Percentiles rank a stretch among this genome's conserved stretches.
These are phyloP conservation scores for Dichomitus squalens DNA, from an alignment of 1,284 basidiomycete genomes.

Conservation along the genomic window DNA sequence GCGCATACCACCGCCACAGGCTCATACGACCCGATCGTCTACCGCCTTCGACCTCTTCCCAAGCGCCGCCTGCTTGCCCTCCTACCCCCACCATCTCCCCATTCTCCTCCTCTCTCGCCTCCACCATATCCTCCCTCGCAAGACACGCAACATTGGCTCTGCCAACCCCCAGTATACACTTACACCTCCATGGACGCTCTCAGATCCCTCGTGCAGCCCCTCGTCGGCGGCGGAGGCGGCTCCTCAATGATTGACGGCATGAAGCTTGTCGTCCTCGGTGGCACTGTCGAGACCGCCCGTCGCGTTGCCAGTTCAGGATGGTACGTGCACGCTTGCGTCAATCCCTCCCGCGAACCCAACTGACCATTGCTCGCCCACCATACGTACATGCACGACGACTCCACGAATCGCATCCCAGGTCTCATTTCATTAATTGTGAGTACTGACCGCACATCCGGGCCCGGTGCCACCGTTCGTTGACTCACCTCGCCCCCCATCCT, in stretches of 20 bases:
- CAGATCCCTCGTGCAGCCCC: conserved; percentile 79
- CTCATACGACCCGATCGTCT: conserved; percentile 19
- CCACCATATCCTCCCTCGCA: conserved; percentile 29
- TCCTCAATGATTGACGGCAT: conserved; percentile 81
- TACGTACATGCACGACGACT: conserved; percentile 13
- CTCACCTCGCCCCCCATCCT: conserved; percentile 16
- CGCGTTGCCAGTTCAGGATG: conserved; percentile 79
- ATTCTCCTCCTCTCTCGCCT: conserved; percentile 16
- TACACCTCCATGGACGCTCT: conserved; percentile 66
- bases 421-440: conserved; percentile 81
- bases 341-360: background rate
- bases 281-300: conserved; percentile 82
- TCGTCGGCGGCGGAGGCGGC: conserved; percentile 71
- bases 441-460: conserved; percentile 18
- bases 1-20: conserved; percentile 19
- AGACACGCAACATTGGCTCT: conserved; percentile 32
- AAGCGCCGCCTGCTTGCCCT: conserved; percentile 23
- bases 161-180: conserved; percentile 20
- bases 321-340: conserved; percentile 36
- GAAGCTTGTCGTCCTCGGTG: conserved; percentile 84
- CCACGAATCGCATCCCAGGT: conserved; percentile 44
- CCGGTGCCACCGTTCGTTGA: conserved; percentile 16
- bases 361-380: conserved; percentile 12
- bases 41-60: conserved; percentile 20
- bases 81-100: conserved; percentile 24